Percentiles rank a stretch among this genome's conserved stretches.
These are phyloP conservation scores for Kodamaea kakaduensis DNA, from an alignment of 805 yeast species.

Conservation along the genomic window DNA sequence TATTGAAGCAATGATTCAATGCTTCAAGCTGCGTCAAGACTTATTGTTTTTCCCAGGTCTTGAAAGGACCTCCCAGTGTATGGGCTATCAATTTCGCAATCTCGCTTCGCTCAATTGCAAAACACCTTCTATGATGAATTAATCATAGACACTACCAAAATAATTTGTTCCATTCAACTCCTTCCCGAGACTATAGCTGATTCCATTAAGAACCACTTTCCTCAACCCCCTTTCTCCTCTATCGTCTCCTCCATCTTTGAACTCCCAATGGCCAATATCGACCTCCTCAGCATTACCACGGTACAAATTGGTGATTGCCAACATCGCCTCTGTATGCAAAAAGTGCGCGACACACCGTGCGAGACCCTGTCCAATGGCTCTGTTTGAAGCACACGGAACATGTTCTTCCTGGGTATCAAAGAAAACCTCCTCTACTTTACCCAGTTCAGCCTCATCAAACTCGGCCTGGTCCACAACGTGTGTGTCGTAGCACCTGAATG, in stretches of 20 bases:
- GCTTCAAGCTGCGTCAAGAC: no score
- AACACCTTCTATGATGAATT: neutral
- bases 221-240: constrained; percentile 1
- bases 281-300: constrained; percentile 41
- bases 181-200: constrained; percentile 31
- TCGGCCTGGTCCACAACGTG: constrained; percentile 35
- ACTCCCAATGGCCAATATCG: constrained; percentile 20
- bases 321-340: constrained; percentile 29
- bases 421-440: constrained; percentile 10
- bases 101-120: no score
- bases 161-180: constrained; percentile 40
- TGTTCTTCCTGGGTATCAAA: constrained; percentile 19
- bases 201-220: constrained; percentile 30
- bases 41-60: no score
- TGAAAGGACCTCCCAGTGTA: no score
- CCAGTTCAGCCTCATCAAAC: constrained; percentile 26
- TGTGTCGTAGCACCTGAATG: constrained; percentile 32
- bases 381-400: constrained; percentile 14
- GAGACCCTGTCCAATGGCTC: constrained; percentile 13
- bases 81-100: no score
- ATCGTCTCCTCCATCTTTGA: constrained; percentile 35
- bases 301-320: constrained; percentile 27
- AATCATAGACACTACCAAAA: constrained; percentile 26
- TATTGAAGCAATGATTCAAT: no score
- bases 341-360: constrained; percentile 30